Base-by-base conservation (phyloP, 306 rosid species). In the Quercus engelmannii region DNA sequence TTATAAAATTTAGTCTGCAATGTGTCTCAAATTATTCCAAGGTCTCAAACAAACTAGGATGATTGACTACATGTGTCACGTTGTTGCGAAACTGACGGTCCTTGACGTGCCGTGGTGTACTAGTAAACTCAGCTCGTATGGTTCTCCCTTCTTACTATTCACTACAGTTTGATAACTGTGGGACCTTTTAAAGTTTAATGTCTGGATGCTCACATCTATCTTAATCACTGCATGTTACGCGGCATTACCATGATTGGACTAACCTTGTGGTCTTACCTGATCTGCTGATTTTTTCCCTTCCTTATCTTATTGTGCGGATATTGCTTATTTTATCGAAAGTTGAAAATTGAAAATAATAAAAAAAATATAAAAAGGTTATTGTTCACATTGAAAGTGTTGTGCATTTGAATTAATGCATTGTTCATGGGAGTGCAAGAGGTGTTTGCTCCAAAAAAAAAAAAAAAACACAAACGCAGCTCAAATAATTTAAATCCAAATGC, bases 61-160 rank as follows among this genome's bases (percentile, higher is more conserved):
- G 28, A 74, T n/a, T 23, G 69, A 74, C 75, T 55, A 69, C 46
- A 75, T 63, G 59, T 25, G 81, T 71, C 71, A 31, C 78, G 26
- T 49, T 30, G 8, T 18, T 8, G 41, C 20, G 35, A 78, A 20
- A 12, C 46, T 19, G 74, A 33, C 3, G 43, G 75, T 43, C 21
- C 64, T 55, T 85, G 80, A 86, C 85, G 93, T 85, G 89, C 86
- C 86, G 88, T 89, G 86, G 75, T 80, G 76, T 64, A 73, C 80
- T 63, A 67, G 56, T 56, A 43, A 68, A 68, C 69, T 28, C 4
- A 8, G 11, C 10, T 59, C 6, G 1, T 59, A 59, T 23, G 5
- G 30, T 15, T 6, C 14, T 28, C 15, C 35, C 30, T 61, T 68
- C 78, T 52, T 57, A 21, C 69, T 8, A 41, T 41, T 41, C 46